Evolutionary conservation across 116 monocot species (phyloP), one percentile per base, ranked within the genome.

Genomic region (Papilionanthe hybrid): DNA sequence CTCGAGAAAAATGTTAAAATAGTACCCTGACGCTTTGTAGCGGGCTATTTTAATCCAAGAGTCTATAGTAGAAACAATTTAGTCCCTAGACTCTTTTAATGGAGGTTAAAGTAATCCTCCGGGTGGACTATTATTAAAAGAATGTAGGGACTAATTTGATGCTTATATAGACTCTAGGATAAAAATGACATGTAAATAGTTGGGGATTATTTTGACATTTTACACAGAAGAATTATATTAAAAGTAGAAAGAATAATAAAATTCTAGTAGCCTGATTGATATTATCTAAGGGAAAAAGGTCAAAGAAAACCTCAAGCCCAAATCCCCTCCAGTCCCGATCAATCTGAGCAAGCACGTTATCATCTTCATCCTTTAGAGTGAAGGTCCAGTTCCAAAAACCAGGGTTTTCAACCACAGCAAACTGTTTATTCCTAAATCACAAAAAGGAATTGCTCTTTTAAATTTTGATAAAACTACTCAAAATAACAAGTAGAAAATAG

Each of bases 321-420:
- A 99, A 81, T 18, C 99, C 99, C 84, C 99, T 88, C 99, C 99
- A 99, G 45, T 99, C 92, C 67, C 99, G 99, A 83, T 90, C 93
- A 75, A 99, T 95, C 84, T 99, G 91, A 74, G 99, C 93, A 19
- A 99, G 77, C 68, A 93, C 92, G 83, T 90, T 92, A 37, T 93
- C 99, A 72, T 93, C 77, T 71, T 91, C 87, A 83, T 99, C 99
- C 85, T 91, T 93, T 78, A 99, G 79, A 27, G 93, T 99, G 80
- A 99, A 99, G 48, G 95, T 99, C 99, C 99, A 99, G 75, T 99
- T 92, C 99, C 95, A 99, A 77, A 99, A 88, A 17, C 99, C 99
- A 77, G 99, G 99, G 77, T 99, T 99, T 80, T 99, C 99, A 81
- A 99, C 99, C 78, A 99, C 88, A 55, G 99, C 95, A 90, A 99